Evolutionary conservation across 495 filamentous ascomycete species (phyloP), one percentile per base, ranked within the genome.

Genomic region (Neurospora sp.): DNA sequence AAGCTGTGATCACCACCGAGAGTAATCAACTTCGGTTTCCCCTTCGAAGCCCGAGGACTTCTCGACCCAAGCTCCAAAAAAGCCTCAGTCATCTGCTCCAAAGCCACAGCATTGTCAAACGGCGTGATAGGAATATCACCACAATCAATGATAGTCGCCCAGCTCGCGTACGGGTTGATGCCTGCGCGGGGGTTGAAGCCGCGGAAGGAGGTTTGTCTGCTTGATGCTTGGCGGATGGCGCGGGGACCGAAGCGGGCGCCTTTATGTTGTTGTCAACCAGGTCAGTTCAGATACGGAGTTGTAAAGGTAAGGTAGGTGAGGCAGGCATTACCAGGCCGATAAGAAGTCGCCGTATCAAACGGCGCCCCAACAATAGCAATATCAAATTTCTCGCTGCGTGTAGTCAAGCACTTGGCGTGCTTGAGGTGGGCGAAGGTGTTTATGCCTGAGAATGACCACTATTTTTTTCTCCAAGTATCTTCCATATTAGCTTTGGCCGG

Each of bases 1-100:
- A 96, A 83, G 76, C 89, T 91, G 79, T 95, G 93, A 77, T 97
- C 93, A 16, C 93, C 93, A 59, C 93, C 93, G 0, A 96, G 84
- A 0, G 90, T 92, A n/a, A 96, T 83, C 38, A 95, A 82, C 81
- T 90, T 92, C 0, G 93, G 88, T 73, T 85, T 86, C 3, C 61
- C 14, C 5, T 76, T 35, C 31, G 31, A 31, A 31, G 31, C 0
- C 31, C 4, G 31, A 4, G 31, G 31, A 35, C 31, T 35, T 35
- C 83, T 72, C 76, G 81, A 69, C 73, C 84, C 78, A 79, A 88
- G 76, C 81, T 86, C 70, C 70, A 79, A 80, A 80, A 91, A 94
- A 0, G 92, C 92, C 74, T 88, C 87, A 69, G 86, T 92, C 91
- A 95, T 94, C 79, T 94, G 92, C 9, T 83, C 84, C 71, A 93